Evolutionary conservation across 495 filamentous ascomycete genomes (phyloP), one percentile per base, ranked within the genome.

Genomic region (Neurospora sp.): DNA sequence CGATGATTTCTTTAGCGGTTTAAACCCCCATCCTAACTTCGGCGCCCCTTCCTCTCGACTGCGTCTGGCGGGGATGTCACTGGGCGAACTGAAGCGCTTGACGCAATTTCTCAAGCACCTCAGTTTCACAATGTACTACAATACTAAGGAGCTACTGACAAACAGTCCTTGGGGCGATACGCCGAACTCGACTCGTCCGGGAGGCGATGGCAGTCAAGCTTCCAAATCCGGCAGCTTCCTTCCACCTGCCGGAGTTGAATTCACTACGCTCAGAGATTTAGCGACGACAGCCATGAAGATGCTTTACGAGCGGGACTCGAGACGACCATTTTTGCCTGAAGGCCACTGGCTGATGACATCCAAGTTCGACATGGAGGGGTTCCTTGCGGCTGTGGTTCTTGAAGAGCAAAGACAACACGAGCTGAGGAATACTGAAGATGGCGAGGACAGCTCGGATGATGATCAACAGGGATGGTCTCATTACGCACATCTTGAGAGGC

Each of bases 321-420:
- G 96, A 59, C 87, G 94, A 20, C 90, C 87, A 39, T 98, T 98
- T 76, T 83, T 98, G 39, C 91, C 93, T 2, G 80, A 86, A 39
- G 87, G 89, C 38, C 94, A 97, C 76, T 99, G 96, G 96, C 84
- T 99, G 42, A 98, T 98, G 96, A 96, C 92, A 1, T 89, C 89
- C 39, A 90, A 90, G 20, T 94, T 98, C 74, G 91, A 97, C 76
- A 97, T 98, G 93, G 90, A 93, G 53, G 89, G 90, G 0, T 98
- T 99, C 74, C 94, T 97, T 69, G 83, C 89, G 18, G 88, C 91
- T 7, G 96, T 99, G 3, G 93, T 98, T 6, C 82, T 87, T 61
- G 96, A 99, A 80, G 94, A 98, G 78, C 91, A 97, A 80, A 90
- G 88, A 72, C 88, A 93, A 45, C 90, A 92, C 71, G 85, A 89